Percentiles rank a stretch among this genome's conserved stretches.
Evolutionary conservation across 2,329 filamentous ascomycete genomes (phyloP).

Genomic region (Beauveria caledonica): DNA sequence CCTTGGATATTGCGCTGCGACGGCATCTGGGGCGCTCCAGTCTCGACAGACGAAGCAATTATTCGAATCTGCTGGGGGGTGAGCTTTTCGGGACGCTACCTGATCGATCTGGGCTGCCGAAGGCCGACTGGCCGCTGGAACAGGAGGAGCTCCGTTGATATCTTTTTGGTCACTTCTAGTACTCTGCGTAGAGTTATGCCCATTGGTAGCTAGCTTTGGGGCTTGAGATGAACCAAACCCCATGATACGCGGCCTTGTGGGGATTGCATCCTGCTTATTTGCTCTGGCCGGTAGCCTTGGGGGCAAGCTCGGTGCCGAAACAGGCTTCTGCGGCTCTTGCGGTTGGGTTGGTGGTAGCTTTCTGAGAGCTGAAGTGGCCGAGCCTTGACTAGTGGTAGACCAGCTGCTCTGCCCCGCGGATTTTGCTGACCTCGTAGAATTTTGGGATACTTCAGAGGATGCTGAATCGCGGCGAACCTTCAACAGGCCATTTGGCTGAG

Average conservation of each 20-base stretch:
- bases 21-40: conserved; percentile 71
- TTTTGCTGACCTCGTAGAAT: conserved; percentile 44
- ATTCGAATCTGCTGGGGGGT: conserved; percentile 20
- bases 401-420: conserved; percentile 39
- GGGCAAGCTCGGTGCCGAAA: conserved; percentile 32
- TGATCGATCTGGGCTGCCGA: conserved; percentile 43
- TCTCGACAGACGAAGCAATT: conserved; percentile 79
- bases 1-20: conserved; percentile 70
- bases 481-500: conserved; percentile 29
- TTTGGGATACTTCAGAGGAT: conserved; percentile 48
- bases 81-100: conserved; percentile 25
- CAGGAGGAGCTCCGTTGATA: conserved; percentile 19
- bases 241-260: conserved; percentile 8
- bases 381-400: conserved; percentile 40
- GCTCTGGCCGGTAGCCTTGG: conserved; percentile 40
- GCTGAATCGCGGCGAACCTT: conserved; percentile 44
- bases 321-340: not conserved
- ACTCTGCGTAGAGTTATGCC: not conserved
- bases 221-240: conserved; percentile 12
- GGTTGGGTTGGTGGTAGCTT: conserved; percentile 42
- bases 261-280: not conserved
- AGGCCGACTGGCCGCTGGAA: conserved; percentile 45
- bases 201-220: conserved; percentile 7
- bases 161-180: conserved; percentile 7
- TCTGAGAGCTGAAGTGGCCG: conserved; percentile 33